Conservation (phyloP, 176 grass and related monocot genomes). For the Avena sativa region DNA sequence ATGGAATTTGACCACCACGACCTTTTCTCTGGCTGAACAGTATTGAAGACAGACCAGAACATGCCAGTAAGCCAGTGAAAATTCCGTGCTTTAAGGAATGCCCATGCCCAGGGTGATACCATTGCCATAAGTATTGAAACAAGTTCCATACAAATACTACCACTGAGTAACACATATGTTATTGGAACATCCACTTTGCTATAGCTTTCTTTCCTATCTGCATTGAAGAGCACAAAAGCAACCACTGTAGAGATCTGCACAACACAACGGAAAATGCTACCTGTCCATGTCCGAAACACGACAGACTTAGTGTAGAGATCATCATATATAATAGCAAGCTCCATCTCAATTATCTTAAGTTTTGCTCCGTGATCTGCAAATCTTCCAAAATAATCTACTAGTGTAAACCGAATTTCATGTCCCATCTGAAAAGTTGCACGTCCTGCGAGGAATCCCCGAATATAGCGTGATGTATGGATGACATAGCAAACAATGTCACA, state of each 20-base stretch:
- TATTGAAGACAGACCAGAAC: neutral
- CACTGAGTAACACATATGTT: slow-evolving; percentile 9
- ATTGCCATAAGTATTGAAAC: neutral
- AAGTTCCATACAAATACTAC: neutral
- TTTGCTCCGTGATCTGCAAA: neutral
- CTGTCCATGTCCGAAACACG: neutral
- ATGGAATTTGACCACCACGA: slow-evolving; percentile 6
- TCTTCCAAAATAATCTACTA: neutral
- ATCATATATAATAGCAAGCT: slow-evolving; percentile 20
- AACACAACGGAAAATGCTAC: neutral
- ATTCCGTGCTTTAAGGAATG: neutral
- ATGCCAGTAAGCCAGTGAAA: neutral
- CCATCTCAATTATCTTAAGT: neutral
- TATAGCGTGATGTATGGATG: neutral
- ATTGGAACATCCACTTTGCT: neutral
- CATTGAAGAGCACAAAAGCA: neutral
- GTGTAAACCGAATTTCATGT: neutral
- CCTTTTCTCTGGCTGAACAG: neutral
- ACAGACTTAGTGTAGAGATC: slow-evolving; percentile 16
- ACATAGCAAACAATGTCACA: slow-evolving; percentile 8
- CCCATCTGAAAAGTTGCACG: neutral
- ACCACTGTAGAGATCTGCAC: neutral
- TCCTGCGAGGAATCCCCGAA: slow-evolving; percentile 10
- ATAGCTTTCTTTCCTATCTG: neutral
- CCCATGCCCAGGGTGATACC: slow-evolving; percentile 19